phyloP scores from a whole-genome alignment of 352 stramenopile species.

The Globisporangium apiculatum region DNA sequence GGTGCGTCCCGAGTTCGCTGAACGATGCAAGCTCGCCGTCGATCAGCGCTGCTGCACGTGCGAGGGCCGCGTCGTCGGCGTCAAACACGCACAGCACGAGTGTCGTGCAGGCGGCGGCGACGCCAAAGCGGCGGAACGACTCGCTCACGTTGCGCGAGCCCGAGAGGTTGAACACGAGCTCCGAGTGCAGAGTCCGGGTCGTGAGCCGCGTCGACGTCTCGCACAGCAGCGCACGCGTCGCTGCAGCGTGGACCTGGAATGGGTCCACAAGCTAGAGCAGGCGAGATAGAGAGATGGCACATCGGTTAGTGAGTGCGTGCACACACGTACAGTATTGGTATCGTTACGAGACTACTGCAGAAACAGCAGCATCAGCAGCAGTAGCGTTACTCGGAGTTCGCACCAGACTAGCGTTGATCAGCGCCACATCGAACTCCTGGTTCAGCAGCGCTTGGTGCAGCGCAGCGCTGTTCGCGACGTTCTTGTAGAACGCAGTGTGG shows the following conservation, averaged over 20 bases:
- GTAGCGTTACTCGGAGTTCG: background rate
- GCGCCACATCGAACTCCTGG: conserved; percentile 60
- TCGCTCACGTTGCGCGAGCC: conserved; percentile 78
- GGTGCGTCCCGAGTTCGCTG: conserved; percentile 37
- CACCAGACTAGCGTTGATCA: conserved; percentile 73
- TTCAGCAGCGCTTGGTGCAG: conserved; percentile 52
- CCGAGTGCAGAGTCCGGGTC: conserved; percentile 70
- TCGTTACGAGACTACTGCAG: too few species aligned
- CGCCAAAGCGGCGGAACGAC: conserved; percentile 74
- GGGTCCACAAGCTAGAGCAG: conserved; percentile 49
- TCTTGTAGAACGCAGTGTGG: conserved; percentile 60
- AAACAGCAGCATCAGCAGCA: background rate
- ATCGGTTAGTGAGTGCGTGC: background rate
- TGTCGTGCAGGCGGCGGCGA: conserved; percentile 44
- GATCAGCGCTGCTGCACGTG: conserved; percentile 30
- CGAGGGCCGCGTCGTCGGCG: conserved; percentile 35
- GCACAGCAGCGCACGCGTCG: conserved; percentile 62
- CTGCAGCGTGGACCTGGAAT: conserved; percentile 74
- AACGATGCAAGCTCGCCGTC: conserved; percentile 41
- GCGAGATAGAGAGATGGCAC: background rate
- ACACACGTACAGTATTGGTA: too few species aligned
- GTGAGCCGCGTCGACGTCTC: conserved; percentile 48
- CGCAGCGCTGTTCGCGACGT: conserved; percentile 59
- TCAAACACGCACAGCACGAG: conserved; percentile 77
- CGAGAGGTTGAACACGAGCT: conserved; percentile 85